These are phyloP conservation scores for Sechiopsis laciniata DNA, from an alignment of 306 rosid species.

Conservation along the genomic window DNA sequence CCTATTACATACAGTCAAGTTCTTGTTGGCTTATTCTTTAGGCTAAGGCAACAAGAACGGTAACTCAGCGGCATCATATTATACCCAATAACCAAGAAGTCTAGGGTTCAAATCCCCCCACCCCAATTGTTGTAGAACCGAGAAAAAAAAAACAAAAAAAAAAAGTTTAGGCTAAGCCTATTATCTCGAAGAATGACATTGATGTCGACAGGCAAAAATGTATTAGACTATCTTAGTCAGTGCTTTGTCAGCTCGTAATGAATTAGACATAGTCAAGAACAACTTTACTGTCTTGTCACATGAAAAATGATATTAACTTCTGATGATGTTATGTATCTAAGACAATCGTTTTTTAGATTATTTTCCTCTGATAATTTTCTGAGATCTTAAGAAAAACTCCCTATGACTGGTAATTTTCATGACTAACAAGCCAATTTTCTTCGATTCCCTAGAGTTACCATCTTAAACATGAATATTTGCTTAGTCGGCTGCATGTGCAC, in stretches of 20 bases:
- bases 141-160: no score
- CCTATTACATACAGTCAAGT: background rate
- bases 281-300: background rate
- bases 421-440: background rate
- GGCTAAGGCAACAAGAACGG: no score
- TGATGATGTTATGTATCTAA: background rate
- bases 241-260: background rate
- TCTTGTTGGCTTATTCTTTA: no score
- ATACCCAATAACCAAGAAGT: no score
- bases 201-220: background rate
- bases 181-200: constrained; percentile 8
- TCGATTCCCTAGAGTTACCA: background rate
- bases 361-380: background rate
- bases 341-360: background rate
- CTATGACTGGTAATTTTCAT: background rate
- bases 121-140: no score
- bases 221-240: background rate
- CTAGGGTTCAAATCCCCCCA: no score
- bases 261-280: background rate
- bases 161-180: background rate
- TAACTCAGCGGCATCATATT: no score
- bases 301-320: background rate
- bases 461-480: background rate
- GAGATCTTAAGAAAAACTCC: no score
- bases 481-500: background rate